phyloP scores from a whole-genome alignment of 129 eudicot genomes.

The Solidago caesia region DNA sequence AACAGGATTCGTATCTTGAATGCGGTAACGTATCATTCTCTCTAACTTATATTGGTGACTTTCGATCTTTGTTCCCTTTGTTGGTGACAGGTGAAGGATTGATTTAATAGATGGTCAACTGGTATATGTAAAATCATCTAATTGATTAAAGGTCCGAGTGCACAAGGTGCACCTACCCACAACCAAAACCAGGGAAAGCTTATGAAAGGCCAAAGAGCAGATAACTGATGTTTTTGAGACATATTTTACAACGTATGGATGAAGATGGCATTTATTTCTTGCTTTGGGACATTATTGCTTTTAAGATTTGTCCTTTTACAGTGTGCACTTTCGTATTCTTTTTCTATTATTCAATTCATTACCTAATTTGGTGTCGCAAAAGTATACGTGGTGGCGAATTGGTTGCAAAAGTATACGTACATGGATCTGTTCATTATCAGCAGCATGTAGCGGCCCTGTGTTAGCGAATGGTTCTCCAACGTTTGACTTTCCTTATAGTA shows the following conservation, averaged over 20 bases:
- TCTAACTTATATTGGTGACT: background rate
- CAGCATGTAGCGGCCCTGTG: too few relatives aligned
- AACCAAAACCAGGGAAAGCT: slow-evolving; percentile 4
- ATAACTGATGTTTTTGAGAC: background rate
- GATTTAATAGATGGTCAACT: slow-evolving; percentile 26
- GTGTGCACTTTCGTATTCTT: too few relatives aligned
- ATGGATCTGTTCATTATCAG: too few relatives aligned
- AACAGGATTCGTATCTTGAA: background rate
- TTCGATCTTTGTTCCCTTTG: background rate
- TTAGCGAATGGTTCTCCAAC: too few relatives aligned
- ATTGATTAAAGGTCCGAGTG: slow-evolving; percentile 10
- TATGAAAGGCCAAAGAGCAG: background rate
- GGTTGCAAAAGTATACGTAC: too few relatives aligned
- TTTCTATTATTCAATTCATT: too few relatives aligned
- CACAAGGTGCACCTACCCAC: too few relatives aligned
- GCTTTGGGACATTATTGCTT: background rate
- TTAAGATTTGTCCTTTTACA: too few relatives aligned
- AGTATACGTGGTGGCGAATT: too few relatives aligned
- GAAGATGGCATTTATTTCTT: background rate
- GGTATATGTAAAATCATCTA: slow-evolving; percentile 6
- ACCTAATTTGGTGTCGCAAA: too few relatives aligned
- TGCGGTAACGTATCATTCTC: background rate
- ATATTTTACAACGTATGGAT: background rate
- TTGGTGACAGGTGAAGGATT: slow-evolving; percentile 68
- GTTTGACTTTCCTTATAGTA: too few relatives aligned